Evolutionary conservation across 2,329 filamentous ascomycete genomes (phyloP), one percentile per base, ranked within the genome.

Genomic region (Xylariales sp.): DNA sequence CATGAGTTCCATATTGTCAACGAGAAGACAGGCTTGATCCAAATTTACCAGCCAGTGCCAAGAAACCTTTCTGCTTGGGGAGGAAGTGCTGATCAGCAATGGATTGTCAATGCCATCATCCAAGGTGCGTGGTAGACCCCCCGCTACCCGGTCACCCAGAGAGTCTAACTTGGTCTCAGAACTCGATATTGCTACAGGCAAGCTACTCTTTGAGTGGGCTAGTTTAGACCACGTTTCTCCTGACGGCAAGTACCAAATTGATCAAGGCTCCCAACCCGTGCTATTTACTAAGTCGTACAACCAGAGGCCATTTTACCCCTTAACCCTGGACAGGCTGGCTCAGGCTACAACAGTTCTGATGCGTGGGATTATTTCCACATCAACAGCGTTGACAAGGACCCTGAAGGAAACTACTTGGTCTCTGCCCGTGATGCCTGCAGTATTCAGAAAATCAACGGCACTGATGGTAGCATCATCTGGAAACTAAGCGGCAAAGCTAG

Each of bases 121-220:
- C 74, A 78, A 57, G 72, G 72, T 74, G 49, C 5, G 55, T 40
- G 45, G 53, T 4, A 6, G 55, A 3, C 52, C 58, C 45, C 20
- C 2, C 3, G 11, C 12, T 19, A 19, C 15, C 6, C 6, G 16
- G 22, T 19, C 15, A 15, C 4, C 25, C 20, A 8, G 16, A n/a
- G 8, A 20, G 15, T n/a, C 29, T 9, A 46, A 39, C 20, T 10
- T 3, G 3, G 9, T 4, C n/a, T 10, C 37, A 61, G 58, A 62
- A 50, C 61, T 73, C 11, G 69, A 78, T 42, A 72, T 77, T 31
- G 63, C 71, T 18, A 78, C 72, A 3, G 74, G 75, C 3, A 62
- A 70, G 29, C 56, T 81, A 3, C 46, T 80, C 9, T 81, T 80
- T 47, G 76, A 81, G 49, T 81, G 77, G 78, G 67, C 66, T 21